These are phyloP conservation scores for Byssochlamys sp. DNA, from an alignment of 2,329 filamentous ascomycete species.

Conservation along the genomic window DNA sequence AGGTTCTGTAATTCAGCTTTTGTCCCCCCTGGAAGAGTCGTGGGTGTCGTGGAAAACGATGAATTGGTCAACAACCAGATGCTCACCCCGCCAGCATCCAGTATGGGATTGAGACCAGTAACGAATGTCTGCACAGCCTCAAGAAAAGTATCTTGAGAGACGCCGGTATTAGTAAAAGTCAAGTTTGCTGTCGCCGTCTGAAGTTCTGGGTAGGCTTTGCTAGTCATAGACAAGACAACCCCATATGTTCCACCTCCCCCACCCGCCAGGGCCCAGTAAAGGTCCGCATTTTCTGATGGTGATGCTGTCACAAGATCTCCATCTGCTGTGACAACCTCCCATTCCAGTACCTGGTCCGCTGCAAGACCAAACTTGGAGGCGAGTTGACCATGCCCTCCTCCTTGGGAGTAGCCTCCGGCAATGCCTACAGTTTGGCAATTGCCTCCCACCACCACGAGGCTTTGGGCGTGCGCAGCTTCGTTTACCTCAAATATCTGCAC, in stretches of 20 bases:
- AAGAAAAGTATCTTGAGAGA: too few relatives aligned
- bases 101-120: too few relatives aligned
- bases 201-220: slow-evolving; percentile 40
- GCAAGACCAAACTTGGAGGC: slow-evolving; percentile 47
- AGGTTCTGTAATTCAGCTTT: too few relatives aligned
- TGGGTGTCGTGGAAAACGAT: too few relatives aligned
- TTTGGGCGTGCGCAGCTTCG: slow-evolving; percentile 33
- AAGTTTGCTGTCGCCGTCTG: too few relatives aligned
- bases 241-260: slow-evolving; percentile 53
- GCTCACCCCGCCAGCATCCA: too few relatives aligned
- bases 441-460: slow-evolving; percentile 47
- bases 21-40: too few relatives aligned
- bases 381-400: slow-evolving; percentile 46
- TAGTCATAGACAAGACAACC: slow-evolving; percentile 47
- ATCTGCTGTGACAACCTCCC: slow-evolving; percentile 46
- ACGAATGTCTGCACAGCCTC: too few relatives aligned
- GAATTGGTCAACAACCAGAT: too few relatives aligned
- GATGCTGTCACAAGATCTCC: slow-evolving; percentile 44
- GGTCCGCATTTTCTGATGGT: slow-evolving; percentile 41
- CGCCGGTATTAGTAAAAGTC: too few relatives aligned
- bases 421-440: slow-evolving; percentile 47
- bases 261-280: slow-evolving; percentile 56
- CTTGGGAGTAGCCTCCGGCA: slow-evolving; percentile 52
- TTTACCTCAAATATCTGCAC: slow-evolving; percentile 44
- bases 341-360: slow-evolving; percentile 51